phyloP scores from a whole-genome alignment of 495 filamentous ascomycete species.

The Alectoria sarmentosa region DNA sequence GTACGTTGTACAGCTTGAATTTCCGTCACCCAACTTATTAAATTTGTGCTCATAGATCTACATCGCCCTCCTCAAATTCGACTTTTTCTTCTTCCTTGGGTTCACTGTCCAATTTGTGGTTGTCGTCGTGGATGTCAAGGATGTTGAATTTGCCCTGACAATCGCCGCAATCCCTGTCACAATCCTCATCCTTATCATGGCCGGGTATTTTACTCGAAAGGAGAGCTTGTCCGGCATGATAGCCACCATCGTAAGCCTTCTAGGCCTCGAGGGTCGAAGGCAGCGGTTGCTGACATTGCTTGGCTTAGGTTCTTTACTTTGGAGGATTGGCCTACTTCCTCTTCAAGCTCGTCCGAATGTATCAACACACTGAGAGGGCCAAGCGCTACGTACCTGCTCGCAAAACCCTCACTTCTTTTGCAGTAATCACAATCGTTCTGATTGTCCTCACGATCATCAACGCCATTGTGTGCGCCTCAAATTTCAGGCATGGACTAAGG shows the following conservation, averaged over 20 bases:
- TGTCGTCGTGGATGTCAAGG: conserved; percentile 62
- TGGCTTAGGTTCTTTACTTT: conserved; percentile 64
- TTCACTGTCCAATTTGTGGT: conserved; percentile 98
- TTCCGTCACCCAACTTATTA: conserved; percentile 11
- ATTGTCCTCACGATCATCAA: conserved; percentile 87
- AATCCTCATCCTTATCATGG: conserved; percentile 75
- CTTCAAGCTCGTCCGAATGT: conserved; percentile 97
- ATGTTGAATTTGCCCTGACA: conserved; percentile 77
- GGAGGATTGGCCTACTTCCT: conserved; percentile 91
- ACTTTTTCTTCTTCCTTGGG: conserved; percentile 99
- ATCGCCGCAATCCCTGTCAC: conserved; percentile 85
- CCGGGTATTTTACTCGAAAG: conserved; percentile 74
- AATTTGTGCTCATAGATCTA: conserved; percentile 67
- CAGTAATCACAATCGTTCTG: conserved; percentile 81
- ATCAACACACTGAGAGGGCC: conserved; percentile 45
- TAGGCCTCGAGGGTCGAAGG: not conserved
- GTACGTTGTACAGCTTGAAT: conserved; percentile 37
- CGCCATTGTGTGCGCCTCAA: conserved; percentile 75
- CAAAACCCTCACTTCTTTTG: conserved; percentile 81
- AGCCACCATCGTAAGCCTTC: conserved; percentile 55
- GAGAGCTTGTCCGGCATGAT: conserved; percentile 77
- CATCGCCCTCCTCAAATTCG: conserved; percentile 95
- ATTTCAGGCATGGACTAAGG: conserved; percentile 89
- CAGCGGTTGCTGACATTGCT: conserved; percentile 22
- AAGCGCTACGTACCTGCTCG: conserved; percentile 63